Base-by-base conservation (phyloP, 2,329 filamentous ascomycete genomes). In the Arthrobotrys megalospora region DNA sequence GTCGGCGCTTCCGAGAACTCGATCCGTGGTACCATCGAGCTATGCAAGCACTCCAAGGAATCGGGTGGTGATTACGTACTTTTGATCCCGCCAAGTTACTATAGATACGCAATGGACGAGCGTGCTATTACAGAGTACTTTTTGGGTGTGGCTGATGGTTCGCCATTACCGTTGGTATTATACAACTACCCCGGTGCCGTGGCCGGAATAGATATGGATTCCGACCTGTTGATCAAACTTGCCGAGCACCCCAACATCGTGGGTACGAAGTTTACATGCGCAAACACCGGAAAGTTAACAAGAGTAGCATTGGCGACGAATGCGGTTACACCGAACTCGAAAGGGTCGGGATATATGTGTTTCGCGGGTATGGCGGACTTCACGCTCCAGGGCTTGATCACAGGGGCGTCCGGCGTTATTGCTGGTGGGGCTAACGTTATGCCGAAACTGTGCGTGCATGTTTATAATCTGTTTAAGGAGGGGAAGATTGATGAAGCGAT, bases 41-140 rank as follows among this genome's bases (percentile, higher is more conserved):
- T 91, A 75, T 93, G 91, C 85, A 85, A 86, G 75, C 91, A 93
- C 82, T 92, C 92, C 12, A 89, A 88, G 81, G 87, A 88, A 34
- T 87, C 89, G 43, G 93, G 92, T 69, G 92, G 90, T 80, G 91
- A 94, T 84, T 93, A 91, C 81, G 91, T 91, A 6, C 87, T 96
- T 70, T 88, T 94, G 2, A 87, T 95, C 32, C 91, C 92, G 10
- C 92, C 92, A 3, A 90, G 89, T 63, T 95, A 94, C 86, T 94
- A 94, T 85, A 89, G 90, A 70, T 91, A 93, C 82, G 89, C 87
- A 28, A 87, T 88, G 10, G 87, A 88, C 6, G 75, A 78, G 45
- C 50, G 67, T 16, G 88, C 88, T 1, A 85, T 90, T 62, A 83
- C 89, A 58, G 86, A 88, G 28, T 93, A 90, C 84, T 94, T 93